phyloP scores from a whole-genome alignment of 164 flowering plant species.

The Sedum album region DNA sequence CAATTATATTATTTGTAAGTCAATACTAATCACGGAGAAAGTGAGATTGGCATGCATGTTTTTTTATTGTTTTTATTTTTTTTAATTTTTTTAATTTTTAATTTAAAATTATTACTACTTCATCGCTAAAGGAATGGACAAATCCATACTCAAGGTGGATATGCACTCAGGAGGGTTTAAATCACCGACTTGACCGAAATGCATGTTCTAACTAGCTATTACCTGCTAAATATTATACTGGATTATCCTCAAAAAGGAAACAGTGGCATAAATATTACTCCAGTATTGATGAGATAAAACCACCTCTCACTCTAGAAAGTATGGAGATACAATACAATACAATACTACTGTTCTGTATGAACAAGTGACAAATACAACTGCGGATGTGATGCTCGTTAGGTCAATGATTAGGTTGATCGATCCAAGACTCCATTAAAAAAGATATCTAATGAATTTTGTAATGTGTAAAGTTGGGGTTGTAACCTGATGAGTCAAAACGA shows the following conservation, averaged over 20 bases:
- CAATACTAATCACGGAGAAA: neutral
- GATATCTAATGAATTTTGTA: neutral
- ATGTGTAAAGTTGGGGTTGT: neutral
- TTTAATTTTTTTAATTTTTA: neutral
- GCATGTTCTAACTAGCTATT: too few relatives aligned
- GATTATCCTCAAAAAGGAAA: too few relatives aligned
- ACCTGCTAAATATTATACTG: too few relatives aligned
- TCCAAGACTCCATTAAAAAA: neutral
- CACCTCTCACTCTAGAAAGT: neutral
- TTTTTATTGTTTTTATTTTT: too few relatives aligned
- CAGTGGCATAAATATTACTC: too few relatives aligned
- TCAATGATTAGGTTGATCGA: conserved; percentile 5
- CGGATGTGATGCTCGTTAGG: neutral
- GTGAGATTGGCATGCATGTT: neutral
- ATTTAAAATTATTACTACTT: too few relatives aligned
- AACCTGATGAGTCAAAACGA: neutral
- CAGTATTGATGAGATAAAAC: neutral
- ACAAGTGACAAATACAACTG: neutral
- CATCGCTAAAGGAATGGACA: too few relatives aligned
- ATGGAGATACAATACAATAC: neutral
- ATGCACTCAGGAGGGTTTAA: too few relatives aligned
- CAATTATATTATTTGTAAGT: neutral
- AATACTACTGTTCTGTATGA: neutral
- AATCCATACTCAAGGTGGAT: too few relatives aligned
- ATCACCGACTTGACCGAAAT: too few relatives aligned